Evolutionary conservation across 2,329 filamentous ascomycete species (phyloP).

Genomic region (Fonsecaea monophora): DNA sequence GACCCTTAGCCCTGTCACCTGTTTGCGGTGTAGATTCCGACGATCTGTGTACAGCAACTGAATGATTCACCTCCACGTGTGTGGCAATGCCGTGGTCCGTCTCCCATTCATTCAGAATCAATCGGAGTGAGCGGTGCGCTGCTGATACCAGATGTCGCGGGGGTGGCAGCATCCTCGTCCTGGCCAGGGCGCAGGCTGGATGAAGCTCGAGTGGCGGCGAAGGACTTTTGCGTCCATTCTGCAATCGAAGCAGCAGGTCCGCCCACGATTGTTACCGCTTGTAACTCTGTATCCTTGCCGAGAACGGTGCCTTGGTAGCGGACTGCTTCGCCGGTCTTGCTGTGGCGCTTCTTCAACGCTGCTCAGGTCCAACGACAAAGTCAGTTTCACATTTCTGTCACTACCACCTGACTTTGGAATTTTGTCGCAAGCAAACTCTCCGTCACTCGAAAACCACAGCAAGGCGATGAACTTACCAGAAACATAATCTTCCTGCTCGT

Average conservation of each 20-base stretch:
- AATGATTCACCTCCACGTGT: background rate
- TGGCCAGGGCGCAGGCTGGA: background rate
- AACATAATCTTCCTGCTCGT: conserved; percentile 72
- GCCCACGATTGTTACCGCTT: conserved; percentile 78
- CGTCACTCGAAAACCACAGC: background rate
- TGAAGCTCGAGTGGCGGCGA: conserved; percentile 11
- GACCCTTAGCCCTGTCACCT: background rate
- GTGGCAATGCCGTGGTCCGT: background rate
- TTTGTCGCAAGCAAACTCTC: conserved; percentile 1
- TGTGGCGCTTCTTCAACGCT: conserved; percentile 91
- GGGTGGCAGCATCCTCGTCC: conserved; percentile 26
- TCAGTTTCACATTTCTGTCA: conserved; percentile 24
- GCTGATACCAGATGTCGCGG: conserved; percentile 37
- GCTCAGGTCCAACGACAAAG: conserved; percentile 9
- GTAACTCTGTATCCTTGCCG: conserved; percentile 74
- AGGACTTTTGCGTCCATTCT: conserved; percentile 61
- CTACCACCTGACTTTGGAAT: conserved; percentile 1
- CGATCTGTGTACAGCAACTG: background rate
- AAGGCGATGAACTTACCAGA: conserved; percentile 58
- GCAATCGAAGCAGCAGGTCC: conserved; percentile 71
- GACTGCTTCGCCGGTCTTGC: conserved; percentile 84
- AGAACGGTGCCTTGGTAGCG: conserved; percentile 85
- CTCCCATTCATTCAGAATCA: conserved; percentile 22
- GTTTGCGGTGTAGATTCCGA: background rate
- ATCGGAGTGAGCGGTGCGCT: conserved; percentile 35